A percentile compares a stretch with the other conserved stretches of the same genome.
Conservation (phyloP, 2,329 filamentous ascomycete species). For the Drechslerella coelobrocha region DNA sequence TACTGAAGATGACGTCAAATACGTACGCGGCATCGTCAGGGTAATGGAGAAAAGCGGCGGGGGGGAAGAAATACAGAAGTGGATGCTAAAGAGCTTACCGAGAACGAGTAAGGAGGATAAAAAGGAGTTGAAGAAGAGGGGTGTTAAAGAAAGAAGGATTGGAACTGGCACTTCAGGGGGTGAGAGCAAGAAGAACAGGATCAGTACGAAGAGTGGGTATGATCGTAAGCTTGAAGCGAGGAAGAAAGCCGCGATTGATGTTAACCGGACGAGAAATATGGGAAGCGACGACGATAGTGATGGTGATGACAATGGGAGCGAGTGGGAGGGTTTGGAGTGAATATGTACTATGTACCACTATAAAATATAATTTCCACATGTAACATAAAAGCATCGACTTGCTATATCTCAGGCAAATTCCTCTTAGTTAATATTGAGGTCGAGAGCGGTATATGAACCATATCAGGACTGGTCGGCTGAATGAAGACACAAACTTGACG, state of each 20-base stretch:
- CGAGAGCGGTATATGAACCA: no score
- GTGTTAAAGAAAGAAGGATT: slow-evolving; percentile 54
- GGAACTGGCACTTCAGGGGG: slow-evolving; percentile 44
- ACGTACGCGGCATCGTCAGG: slow-evolving; percentile 89
- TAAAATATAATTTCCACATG: not conserved
- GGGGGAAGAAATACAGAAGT: slow-evolving; percentile 71
- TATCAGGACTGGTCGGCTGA: no score
- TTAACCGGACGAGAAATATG: slow-evolving; percentile 65
- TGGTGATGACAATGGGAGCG: slow-evolving; percentile 22
- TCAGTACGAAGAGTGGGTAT: slow-evolving; percentile 82
- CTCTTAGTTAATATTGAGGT: no score
- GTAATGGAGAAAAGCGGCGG: slow-evolving; percentile 79
- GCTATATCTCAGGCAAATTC: no score
- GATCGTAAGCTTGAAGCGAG: slow-evolving; percentile 74
- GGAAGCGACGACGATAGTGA: not conserved
- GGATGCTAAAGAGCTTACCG: slow-evolving; percentile 86
- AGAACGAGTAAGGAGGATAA: slow-evolving; percentile 82
- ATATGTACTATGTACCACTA: not conserved
- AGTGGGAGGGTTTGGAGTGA: slow-evolving; percentile 41
- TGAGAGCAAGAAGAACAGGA: slow-evolving; percentile 67
- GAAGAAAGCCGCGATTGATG: slow-evolving; percentile 67
- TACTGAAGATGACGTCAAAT: slow-evolving; percentile 91
- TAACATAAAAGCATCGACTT: no score
- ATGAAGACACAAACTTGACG: no score
- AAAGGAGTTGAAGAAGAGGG: slow-evolving; percentile 73